Evolutionary conservation across 768 basidiomycete species (phyloP).

Genomic region (Cystofilobasidium macerans): DNA sequence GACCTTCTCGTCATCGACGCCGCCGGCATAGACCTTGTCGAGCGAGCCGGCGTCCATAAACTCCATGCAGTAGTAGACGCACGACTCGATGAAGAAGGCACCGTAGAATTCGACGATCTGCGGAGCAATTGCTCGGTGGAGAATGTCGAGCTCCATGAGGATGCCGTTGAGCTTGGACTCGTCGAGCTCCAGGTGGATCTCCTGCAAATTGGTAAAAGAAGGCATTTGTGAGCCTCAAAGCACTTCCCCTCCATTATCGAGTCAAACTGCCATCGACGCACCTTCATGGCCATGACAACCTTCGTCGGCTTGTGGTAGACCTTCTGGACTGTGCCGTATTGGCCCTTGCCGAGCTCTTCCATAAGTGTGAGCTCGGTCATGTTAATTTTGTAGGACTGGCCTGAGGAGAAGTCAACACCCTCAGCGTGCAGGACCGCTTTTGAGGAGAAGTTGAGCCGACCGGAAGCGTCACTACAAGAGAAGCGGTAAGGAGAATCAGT

Average conservation of each 20-base stretch:
- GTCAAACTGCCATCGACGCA: constrained; percentile 36
- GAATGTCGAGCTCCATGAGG: constrained; percentile 96
- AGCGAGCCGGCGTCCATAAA: constrained; percentile 98
- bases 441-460: constrained; percentile 82
- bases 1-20: constrained; percentile 59
- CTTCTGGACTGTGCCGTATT: constrained; percentile 95
- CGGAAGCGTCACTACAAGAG: constrained; percentile 70
- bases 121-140: constrained; percentile 81
- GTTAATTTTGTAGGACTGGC: constrained; percentile 82
- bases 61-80: constrained; percentile 99
- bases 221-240: too few species aligned
- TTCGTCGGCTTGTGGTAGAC: constrained; percentile 89
- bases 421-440: constrained; percentile 85
- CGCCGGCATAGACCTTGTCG: constrained; percentile 59
- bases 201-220: constrained; percentile 45
- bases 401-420: constrained; percentile 81
- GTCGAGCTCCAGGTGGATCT: constrained; percentile 93
- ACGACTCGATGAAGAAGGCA: constrained; percentile 98
- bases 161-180: constrained; percentile 86
- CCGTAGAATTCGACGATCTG: constrained; percentile 98
- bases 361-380: constrained; percentile 83
- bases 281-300: constrained; percentile 98
- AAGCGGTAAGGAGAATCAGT: not conserved
- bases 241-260: too few species aligned
- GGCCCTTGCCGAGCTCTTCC: constrained; percentile 90